Evolutionary conservation across 2,329 filamentous ascomycete genomes (phyloP).

Genomic region (Chaetomium olivaceum): DNA sequence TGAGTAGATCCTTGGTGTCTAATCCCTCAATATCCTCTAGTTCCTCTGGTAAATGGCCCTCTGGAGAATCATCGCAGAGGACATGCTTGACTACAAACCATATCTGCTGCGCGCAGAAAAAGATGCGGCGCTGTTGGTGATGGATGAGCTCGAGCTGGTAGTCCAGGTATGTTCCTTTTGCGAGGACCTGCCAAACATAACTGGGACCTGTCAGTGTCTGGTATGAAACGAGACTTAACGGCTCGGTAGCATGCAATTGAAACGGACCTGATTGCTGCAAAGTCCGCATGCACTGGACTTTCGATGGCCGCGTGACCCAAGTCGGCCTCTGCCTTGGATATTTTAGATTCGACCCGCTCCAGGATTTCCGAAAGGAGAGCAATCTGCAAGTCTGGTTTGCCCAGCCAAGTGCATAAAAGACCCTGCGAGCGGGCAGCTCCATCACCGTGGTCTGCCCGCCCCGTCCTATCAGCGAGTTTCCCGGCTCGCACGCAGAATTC

Average conservation of each 20-base stretch:
- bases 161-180: slow-evolving; percentile 43
- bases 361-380: slow-evolving; percentile 60
- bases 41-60: slow-evolving; percentile 79
- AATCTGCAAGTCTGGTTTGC: slow-evolving; percentile 44
- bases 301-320: slow-evolving; percentile 66
- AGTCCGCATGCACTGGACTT: slow-evolving; percentile 68
- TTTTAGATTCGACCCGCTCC: slow-evolving; percentile 62
- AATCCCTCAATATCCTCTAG: slow-evolving; percentile 70
- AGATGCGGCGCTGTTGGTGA: slow-evolving; percentile 55
- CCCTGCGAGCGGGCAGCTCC: slow-evolving; percentile 78
- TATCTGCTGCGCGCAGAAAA: slow-evolving; percentile 64
- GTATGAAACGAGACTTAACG: not conserved
- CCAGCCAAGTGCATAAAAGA: slow-evolving; percentile 63
- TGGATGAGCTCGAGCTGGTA: slow-evolving; percentile 41
- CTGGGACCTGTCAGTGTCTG: slow-evolving; percentile 35
- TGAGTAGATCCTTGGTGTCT: slow-evolving; percentile 84
- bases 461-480: slow-evolving; percentile 64
- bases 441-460: slow-evolving; percentile 88
- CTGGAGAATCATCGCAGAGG: slow-evolving; percentile 90
- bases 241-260: not conserved
- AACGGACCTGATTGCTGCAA: slow-evolving; percentile 63
- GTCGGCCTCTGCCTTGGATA: slow-evolving; percentile 62
- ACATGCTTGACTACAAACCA: slow-evolving; percentile 76
- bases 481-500: slow-evolving; percentile 57
- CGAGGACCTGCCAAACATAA: slow-evolving; percentile 56